A percentile compares a stretch with the other conserved stretches of the same genome.
These are phyloP conservation scores for Epichloe baconii DNA, from an alignment of 2,329 filamentous ascomycete species.

Conservation along the genomic window DNA sequence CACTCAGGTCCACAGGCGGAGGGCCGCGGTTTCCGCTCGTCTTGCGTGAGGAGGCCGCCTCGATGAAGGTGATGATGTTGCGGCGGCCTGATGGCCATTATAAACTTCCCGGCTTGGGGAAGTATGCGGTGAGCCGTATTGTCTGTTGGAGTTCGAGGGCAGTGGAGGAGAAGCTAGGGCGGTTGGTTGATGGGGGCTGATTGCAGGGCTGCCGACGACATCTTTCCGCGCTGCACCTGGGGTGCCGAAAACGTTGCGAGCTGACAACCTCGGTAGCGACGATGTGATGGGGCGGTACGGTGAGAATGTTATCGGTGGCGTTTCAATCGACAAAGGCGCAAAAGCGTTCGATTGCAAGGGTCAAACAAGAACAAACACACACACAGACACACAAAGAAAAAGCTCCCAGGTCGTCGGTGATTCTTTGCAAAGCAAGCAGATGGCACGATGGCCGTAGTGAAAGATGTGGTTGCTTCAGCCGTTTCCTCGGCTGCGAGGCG, in stretches of 20 bases:
- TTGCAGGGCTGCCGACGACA: conserved; percentile 48
- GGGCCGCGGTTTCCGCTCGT: conserved; percentile 35
- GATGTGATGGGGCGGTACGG: neutral
- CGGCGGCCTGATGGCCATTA: conserved; percentile 36
- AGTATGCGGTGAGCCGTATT: conserved; percentile 38
- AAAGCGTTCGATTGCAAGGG: neutral
- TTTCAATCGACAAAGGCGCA: neutral
- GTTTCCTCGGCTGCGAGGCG: conserved; percentile 4
- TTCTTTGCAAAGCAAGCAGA: neutral
- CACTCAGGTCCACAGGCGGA: conserved; percentile 22
- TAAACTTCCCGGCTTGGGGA: conserved; percentile 43
- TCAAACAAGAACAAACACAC: neutral
- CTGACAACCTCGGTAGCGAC: conserved; percentile 3
- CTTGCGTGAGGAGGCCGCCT: conserved; percentile 38
- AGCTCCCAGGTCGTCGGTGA: neutral
- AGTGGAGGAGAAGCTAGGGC: conserved; percentile 36
- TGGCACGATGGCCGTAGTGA: neutral
- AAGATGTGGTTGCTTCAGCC: neutral
- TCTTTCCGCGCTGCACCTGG: conserved; percentile 15
- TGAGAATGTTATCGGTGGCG: neutral
- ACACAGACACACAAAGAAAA: neutral
- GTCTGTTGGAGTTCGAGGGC: conserved; percentile 33
- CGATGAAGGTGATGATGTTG: conserved; percentile 36
- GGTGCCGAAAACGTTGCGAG: neutral
- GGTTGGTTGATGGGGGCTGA: conserved; percentile 40